Conservation (phyloP, 331 rosid genomes). For the Saraca asoca region DNA sequence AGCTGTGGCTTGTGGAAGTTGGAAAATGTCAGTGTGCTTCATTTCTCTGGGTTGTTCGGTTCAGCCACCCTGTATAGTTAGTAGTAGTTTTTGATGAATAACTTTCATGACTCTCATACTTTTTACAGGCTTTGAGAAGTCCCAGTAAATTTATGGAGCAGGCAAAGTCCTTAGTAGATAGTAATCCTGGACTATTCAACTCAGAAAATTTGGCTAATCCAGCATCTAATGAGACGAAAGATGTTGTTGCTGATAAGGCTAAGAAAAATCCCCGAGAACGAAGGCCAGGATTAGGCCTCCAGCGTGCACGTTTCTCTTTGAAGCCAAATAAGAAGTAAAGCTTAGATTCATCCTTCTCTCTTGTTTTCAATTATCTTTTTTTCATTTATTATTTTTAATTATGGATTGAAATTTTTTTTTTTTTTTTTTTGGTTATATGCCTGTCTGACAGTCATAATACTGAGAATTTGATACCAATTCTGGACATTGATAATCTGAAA, state of each 20-base stretch:
- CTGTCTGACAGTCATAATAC: conserved; percentile 52
- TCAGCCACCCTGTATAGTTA: no score
- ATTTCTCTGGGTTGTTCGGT: no score
- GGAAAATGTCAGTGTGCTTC: no score
- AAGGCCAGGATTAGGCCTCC: conserved; percentile 49
- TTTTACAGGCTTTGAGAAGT: conserved; percentile 53
- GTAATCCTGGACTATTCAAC: conserved; percentile 30
- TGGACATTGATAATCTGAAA: conserved; percentile 52
- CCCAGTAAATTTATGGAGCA: conserved; percentile 52
- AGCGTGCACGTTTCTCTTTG: conserved; percentile 64
- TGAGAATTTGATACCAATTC: conserved; percentile 46
- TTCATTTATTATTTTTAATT: neutral
- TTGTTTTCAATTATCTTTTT: neutral
- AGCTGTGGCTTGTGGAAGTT: no score
- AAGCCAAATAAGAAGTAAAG: conserved; percentile 58
- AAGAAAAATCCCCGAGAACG: no score
- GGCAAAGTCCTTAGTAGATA: conserved; percentile 46
- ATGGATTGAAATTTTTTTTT: conserved; percentile 1
- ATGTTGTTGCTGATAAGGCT: no score
- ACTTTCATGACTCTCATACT: neutral
- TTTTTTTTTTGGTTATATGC: conserved; percentile 9
- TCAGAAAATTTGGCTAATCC: conserved; percentile 29
- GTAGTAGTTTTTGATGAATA: conserved; percentile 7
- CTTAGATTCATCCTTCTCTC: neutral
- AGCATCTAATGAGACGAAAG: conserved; percentile 33